Conservation (phyloP, 257 asterid genomes). For the Dorcoceras hygrometricum region DNA sequence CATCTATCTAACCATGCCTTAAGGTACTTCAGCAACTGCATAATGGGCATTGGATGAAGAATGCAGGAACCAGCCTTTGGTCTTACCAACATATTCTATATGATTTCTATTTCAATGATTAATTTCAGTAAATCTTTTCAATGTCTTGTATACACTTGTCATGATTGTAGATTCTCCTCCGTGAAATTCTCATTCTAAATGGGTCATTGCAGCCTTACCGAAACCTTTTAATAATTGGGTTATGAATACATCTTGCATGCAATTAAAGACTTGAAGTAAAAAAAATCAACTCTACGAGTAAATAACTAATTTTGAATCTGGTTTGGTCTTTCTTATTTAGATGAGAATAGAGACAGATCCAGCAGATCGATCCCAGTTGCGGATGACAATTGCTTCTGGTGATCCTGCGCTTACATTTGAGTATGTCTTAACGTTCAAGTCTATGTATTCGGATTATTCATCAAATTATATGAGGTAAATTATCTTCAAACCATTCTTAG, state of each 20-base stretch:
- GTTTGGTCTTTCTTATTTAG: conserved; percentile 34
- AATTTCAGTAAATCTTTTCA: background rate
- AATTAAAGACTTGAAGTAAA: background rate
- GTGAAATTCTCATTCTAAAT: background rate
- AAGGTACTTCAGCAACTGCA: background rate
- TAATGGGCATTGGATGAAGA: background rate
- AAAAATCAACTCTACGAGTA: background rate
- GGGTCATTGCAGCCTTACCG: conserved; percentile 2
- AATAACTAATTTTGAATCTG: conserved; percentile 11
- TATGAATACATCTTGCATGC: background rate
- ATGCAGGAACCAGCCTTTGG: conserved; percentile 1
- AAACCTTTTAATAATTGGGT: background rate
- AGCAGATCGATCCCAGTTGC: conserved; percentile 90
- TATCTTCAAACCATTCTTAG: conserved; percentile 33
- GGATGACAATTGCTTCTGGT: conserved; percentile 88
- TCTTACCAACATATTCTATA: background rate
- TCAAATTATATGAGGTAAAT: conserved; percentile 8
- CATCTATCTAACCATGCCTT: background rate
- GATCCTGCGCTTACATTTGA: conserved; percentile 77
- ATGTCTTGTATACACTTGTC: background rate
- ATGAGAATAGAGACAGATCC: conserved; percentile 94
- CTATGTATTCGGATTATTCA: conserved; percentile 12
- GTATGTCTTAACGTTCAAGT: conserved; percentile 40
- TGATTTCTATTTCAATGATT: background rate
- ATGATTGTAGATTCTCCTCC: background rate